phyloP scores from a whole-genome alignment of 1,139 yeast species.

The Magnusiomyces sp. region DNA sequence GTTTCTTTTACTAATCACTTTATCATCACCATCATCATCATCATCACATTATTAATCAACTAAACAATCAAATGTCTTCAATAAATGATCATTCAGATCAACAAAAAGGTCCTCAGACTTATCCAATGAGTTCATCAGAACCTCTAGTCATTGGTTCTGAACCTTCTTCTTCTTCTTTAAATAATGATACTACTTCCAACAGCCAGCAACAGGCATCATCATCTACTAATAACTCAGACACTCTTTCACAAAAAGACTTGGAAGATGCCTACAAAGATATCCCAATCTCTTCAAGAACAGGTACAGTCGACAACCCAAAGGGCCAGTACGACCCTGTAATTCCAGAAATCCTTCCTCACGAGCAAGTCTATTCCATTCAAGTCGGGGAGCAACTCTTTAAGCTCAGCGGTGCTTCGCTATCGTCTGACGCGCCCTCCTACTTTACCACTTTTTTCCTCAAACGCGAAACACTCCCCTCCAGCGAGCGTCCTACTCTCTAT shows the following conservation, averaged over 20 bases:
- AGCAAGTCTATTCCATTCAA: slow-evolving; percentile 60
- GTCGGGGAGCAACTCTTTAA: slow-evolving; percentile 49
- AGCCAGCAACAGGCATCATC: not conserved
- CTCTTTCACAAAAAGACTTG: not conserved
- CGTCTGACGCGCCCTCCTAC: slow-evolving; percentile 57
- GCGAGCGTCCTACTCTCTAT: slow-evolving; percentile 40
- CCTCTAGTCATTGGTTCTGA: too few species aligned
- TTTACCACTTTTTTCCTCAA: slow-evolving; percentile 40
- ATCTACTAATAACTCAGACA: not conserved
- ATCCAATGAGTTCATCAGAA: too few species aligned
- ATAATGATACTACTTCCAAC: too few species aligned
- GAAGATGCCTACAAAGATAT: slow-evolving; percentile 7
- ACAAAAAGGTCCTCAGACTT: too few species aligned
- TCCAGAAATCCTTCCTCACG: slow-evolving; percentile 53
- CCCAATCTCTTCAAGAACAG: slow-evolving; percentile 8
- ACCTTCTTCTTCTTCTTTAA: too few species aligned
- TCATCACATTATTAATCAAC: too few species aligned
- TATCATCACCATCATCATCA: too few species aligned
- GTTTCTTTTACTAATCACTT: too few species aligned
- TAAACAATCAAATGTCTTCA: too few species aligned
- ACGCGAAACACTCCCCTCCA: slow-evolving; percentile 20
- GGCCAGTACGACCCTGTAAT: slow-evolving; percentile 40
- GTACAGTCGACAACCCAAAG: slow-evolving; percentile 17
- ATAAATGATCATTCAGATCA: too few species aligned
- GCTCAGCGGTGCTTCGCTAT: slow-evolving; percentile 71